Evolutionary conservation across 202 grass and related monocot genomes (phyloP).

Genomic region (Panicum hallii): DNA sequence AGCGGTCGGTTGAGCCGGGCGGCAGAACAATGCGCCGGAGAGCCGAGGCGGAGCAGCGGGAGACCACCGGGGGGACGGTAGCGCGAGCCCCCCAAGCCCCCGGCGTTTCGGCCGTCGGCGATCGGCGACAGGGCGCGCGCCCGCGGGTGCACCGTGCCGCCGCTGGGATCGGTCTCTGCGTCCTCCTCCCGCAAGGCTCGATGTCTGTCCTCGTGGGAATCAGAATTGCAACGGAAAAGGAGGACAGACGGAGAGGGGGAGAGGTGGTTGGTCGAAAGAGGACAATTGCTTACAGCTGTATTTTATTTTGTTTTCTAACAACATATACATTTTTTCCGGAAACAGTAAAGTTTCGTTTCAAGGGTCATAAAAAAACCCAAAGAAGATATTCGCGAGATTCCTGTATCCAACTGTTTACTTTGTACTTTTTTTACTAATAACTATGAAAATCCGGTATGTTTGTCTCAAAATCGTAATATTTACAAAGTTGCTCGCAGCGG

Average conservation of each 20-base stretch:
- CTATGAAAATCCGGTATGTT: too few species aligned
- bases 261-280: slow-evolving; percentile 5
- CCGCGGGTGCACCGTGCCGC: background rate
- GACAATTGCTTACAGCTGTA: slow-evolving; percentile 36
- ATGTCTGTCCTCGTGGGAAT: background rate
- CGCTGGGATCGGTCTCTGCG: background rate
- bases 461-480: too few species aligned
- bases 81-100: background rate
- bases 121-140: background rate
- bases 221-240: slow-evolving; percentile 19
- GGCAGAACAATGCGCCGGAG: slow-evolving; percentile 3
- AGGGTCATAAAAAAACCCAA: background rate
- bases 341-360: background rate
- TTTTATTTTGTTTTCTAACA: background rate
- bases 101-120: background rate
- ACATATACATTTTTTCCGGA: background rate
- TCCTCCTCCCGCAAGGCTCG: slow-evolving; percentile 8
- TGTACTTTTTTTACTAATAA: too few species aligned
- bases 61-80: background rate
- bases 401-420: background rate
- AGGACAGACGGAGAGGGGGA: background rate
- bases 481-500: too few species aligned
- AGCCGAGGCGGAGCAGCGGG: slow-evolving; percentile 10
- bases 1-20: background rate
- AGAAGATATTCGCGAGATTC: background rate